phyloP scores from a whole-genome alignment of 2,329 filamentous ascomycete species.

The Peltaster fructicola region DNA sequence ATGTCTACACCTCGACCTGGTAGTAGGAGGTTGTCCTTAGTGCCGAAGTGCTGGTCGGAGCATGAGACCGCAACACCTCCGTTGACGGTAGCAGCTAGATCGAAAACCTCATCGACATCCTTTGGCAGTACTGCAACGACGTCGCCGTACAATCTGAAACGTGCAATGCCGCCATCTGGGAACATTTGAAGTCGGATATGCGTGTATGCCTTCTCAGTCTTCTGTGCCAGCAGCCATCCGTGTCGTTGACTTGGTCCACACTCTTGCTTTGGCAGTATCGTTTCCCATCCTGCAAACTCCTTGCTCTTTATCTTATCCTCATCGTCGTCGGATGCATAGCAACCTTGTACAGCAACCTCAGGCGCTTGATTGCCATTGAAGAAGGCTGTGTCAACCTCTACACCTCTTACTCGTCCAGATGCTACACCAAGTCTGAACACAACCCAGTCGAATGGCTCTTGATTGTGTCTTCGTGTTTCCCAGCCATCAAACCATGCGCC shows the following conservation, averaged over 20 bases:
- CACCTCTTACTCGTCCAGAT: slow-evolving; percentile 52
- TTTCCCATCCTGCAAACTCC: slow-evolving; percentile 41
- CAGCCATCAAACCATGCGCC: slow-evolving; percentile 49
- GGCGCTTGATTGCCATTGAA: slow-evolving; percentile 74
- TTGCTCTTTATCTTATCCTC: slow-evolving; percentile 40
- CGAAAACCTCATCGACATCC: slow-evolving; percentile 47
- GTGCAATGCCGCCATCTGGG: slow-evolving; percentile 66
- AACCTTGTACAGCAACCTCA: slow-evolving; percentile 59
- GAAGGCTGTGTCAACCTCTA: slow-evolving; percentile 67
- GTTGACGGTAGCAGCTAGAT: slow-evolving; percentile 62
- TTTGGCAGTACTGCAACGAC: slow-evolving; percentile 61
- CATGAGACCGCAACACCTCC: slow-evolving; percentile 59
- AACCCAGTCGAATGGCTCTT: slow-evolving; percentile 40
- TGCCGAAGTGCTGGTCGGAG: slow-evolving; percentile 72
- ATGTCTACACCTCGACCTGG: slow-evolving; percentile 67
- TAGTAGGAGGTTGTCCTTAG: slow-evolving; percentile 62
- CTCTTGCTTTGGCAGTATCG: slow-evolving; percentile 49
- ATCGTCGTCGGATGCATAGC: slow-evolving; percentile 45
- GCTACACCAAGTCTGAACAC: slow-evolving; percentile 42
- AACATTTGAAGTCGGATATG: slow-evolving; percentile 74
- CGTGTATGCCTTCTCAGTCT: slow-evolving; percentile 50
- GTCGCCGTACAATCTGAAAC: slow-evolving; percentile 60
- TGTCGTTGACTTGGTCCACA: slow-evolving; percentile 60
- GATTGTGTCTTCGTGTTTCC: slow-evolving; percentile 45
- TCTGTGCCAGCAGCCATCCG: slow-evolving; percentile 47